phyloP scores from a whole-genome alignment of 176 grass and related monocot genomes.

The Musa acuminata region DNA sequence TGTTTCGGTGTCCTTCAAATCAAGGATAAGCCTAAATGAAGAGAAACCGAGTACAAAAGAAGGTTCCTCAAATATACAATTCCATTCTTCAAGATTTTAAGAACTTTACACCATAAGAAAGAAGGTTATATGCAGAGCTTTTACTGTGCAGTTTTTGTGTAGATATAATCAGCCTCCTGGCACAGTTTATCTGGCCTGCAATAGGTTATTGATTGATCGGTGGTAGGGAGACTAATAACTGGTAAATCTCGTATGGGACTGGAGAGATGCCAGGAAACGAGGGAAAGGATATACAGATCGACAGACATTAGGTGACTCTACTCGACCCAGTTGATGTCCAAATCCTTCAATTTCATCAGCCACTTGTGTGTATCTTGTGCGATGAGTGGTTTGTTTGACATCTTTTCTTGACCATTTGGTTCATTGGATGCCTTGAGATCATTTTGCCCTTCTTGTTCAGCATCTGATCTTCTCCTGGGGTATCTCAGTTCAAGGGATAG shows the following conservation, averaged over 20 bases:
- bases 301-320: not conserved
- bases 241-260: not conserved
- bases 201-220: not conserved
- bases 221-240: not conserved
- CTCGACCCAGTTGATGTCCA: slow-evolving; percentile 67
- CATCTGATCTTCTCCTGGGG: slow-evolving; percentile 31
- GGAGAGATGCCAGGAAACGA: not conserved
- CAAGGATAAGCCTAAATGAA: not conserved
- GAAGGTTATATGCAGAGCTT: not conserved
- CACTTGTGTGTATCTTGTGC: slow-evolving; percentile 43
- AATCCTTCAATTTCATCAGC: slow-evolving; percentile 68
- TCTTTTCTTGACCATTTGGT: slow-evolving; percentile 15
- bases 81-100: not conserved
- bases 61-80: not conserved
- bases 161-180: not conserved
- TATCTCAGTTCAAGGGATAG: slow-evolving; percentile 55
- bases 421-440: slow-evolving; percentile 22
- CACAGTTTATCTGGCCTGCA: too few relatives aligned
- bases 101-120: not conserved
- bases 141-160: not conserved
- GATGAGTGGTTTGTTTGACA: slow-evolving; percentile 23
- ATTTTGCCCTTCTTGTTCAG: slow-evolving; percentile 22
- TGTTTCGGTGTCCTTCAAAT: not conserved
- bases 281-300: not conserved
- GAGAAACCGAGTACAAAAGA: not conserved